These are phyloP conservation scores for Heterobasidion parviporum DNA, from an alignment of 1,284 basidiomycete species.

Conservation along the genomic window DNA sequence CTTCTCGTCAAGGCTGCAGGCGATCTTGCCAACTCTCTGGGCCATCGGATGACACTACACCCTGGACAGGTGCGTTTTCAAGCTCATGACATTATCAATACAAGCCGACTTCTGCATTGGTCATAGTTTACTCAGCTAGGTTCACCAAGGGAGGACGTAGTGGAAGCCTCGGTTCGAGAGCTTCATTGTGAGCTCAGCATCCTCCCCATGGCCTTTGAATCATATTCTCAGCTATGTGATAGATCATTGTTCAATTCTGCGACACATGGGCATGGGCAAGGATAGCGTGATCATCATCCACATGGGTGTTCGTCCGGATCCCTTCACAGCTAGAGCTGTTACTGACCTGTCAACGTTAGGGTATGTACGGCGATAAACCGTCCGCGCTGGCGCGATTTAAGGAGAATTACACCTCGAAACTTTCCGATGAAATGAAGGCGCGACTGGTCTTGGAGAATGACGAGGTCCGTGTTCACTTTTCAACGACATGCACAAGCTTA, in stretches of 20 bases:
- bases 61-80: conserved; percentile 43
- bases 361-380: conserved; percentile 75
- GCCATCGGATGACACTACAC: conserved; percentile 80
- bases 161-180: conserved; percentile 71
- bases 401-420: conserved; percentile 49
- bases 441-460: conserved; percentile 89
- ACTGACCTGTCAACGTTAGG: conserved; percentile 23
- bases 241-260: conserved; percentile 82
- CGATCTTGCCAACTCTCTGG: conserved; percentile 65
- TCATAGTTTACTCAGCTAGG: conserved; percentile 77
- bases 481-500: background rate
- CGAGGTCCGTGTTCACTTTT: conserved; percentile 41
- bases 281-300: conserved; percentile 81
- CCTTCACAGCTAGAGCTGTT: background rate
- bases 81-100: too few relatives aligned
- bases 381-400: conserved; percentile 69
- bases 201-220: background rate
- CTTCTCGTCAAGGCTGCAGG: conserved; percentile 45
- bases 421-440: conserved; percentile 59
- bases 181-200: conserved; percentile 40
- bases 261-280: conserved; percentile 69
- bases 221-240: background rate
- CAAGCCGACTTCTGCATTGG: background rate
- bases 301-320: conserved; percentile 35
- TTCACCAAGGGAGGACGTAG: conserved; percentile 66